Base-by-base conservation (phyloP, 352 stramenopile species). In the Pythium scleroteichum region DNA sequence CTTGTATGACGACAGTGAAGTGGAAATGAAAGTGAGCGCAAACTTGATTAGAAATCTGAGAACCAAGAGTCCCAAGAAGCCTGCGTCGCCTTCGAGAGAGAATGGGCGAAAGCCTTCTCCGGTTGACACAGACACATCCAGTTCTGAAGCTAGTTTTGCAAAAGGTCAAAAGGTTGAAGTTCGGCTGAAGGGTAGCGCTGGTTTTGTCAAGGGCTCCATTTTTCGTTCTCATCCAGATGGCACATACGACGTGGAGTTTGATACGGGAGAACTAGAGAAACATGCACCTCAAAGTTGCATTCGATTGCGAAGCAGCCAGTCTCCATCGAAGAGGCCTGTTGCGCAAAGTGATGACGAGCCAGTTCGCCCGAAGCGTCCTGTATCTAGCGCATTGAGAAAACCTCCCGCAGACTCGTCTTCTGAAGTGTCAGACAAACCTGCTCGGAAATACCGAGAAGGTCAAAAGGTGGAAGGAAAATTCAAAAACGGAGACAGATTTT, bases 181-280 rank as follows among this genome's bases (percentile, higher is more conserved):
- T 20, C 75, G 75, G 55, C n/a, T 87, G 33, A 79, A 83, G 50
- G 75, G 76, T 1, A 66, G 60, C 38, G 46, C 64, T 4, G 64
- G 78, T 20, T 89, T 72, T 35, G 61, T 84, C 35, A 74, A 73
- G 44, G 83, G 75, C n/a, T 68, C 71, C 23, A 69, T 92, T 22
- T 78, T 70, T 44, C 66, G 75, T 13, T 61, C 60, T 0, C 62
- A 86, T 50, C 22, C 61, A n/a, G 72, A 90, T 66, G 79, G 76
- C 32, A 88, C 78, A 17, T 92, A 73, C 38, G 78, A 89, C 33
- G 42, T 92, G 16, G 78, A 90, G 40, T 68, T 85, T 45, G 83
- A 88, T 24, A 82, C 62, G 12, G 83, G 83, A 42, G 83, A 90
- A 39, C 49, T 85, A 8, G 77, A 88, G 48, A 77, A 76, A 35